Conservation (phyloP, 2,329 filamentous ascomycete species). For the Aspergillus eucalypticola region DNA sequence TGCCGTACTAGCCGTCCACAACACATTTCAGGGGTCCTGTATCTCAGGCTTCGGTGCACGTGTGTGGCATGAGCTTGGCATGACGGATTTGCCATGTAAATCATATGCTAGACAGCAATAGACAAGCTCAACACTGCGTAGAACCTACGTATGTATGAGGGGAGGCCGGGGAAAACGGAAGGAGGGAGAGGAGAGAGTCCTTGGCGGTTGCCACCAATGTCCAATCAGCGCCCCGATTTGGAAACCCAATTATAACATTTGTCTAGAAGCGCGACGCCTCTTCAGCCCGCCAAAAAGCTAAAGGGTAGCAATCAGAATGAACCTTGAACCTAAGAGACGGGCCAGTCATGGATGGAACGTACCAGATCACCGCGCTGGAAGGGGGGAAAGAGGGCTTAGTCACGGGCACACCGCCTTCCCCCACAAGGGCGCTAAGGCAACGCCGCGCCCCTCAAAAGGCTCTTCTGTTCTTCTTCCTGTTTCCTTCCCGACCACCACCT, state of each 20-base stretch:
- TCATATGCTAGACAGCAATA: not conserved
- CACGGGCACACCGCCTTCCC: constrained; percentile 36
- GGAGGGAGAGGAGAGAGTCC: not conserved
- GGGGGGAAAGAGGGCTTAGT: constrained; percentile 11
- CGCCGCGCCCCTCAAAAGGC: constrained; percentile 38
- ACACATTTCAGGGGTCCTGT: not conserved
- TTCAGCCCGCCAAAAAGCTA: not conserved
- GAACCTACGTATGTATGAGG: not conserved
- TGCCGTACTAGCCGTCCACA: not conserved
- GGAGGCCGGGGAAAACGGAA: not conserved
- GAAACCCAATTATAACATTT: no score
- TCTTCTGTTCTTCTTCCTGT: constrained; percentile 30
- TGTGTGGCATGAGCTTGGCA: no score
- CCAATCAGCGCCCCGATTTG: not conserved
- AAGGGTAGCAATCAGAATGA: not conserved
- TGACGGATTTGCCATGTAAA: no score
- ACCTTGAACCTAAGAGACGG: not conserved
- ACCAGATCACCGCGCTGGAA: not conserved
- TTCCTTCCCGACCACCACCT: constrained; percentile 31
- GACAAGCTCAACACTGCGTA: not conserved
- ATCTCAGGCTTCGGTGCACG: not conserved
- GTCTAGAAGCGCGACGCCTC: not conserved
- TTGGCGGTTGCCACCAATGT: not conserved
- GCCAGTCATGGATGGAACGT: not conserved
- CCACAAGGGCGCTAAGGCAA: constrained; percentile 24